These are phyloP conservation scores for Rhodotorula sp. DNA, from an alignment of 1,284 basidiomycete species.

Conservation along the genomic window DNA sequence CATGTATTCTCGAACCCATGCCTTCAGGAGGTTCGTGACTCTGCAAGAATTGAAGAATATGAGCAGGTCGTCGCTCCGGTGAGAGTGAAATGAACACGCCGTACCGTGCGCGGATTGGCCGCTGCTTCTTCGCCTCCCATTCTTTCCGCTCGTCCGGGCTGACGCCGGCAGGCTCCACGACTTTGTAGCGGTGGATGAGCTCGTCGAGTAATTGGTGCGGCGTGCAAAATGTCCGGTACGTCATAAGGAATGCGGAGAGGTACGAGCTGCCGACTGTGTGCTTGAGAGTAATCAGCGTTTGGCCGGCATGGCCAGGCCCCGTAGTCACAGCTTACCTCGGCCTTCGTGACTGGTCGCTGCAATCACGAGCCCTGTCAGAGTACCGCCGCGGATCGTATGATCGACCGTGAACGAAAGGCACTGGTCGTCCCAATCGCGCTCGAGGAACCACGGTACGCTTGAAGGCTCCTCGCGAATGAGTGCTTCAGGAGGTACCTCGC, in stretches of 20 bases:
- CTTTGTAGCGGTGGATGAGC: slow-evolving; percentile 79
- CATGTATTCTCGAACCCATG: slow-evolving; percentile 52
- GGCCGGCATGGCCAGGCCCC: neutral
- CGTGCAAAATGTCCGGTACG: slow-evolving; percentile 92
- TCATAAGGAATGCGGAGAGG: slow-evolving; percentile 91
- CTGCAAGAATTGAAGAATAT: slow-evolving; percentile 16
- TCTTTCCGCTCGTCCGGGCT: slow-evolving; percentile 65
- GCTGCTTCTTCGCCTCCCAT: slow-evolving; percentile 87
- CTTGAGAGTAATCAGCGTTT: neutral
- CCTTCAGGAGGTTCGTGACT: slow-evolving; percentile 51
- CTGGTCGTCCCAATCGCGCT: slow-evolving; percentile 69
- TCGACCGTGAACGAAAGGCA: slow-evolving; percentile 83
- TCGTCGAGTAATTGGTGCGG: slow-evolving; percentile 79
- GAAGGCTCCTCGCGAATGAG: slow-evolving; percentile 15
- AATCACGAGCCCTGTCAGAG: slow-evolving; percentile 78
- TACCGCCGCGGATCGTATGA: slow-evolving; percentile 77
- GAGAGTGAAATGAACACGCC: slow-evolving; percentile 51
- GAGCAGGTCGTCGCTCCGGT: neutral
- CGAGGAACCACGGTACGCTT: slow-evolving; percentile 53
- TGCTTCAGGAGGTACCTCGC: slow-evolving; percentile 48
- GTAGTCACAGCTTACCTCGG: slow-evolving; percentile 26
- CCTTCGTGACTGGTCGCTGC: slow-evolving; percentile 82
- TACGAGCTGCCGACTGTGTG: slow-evolving; percentile 65
- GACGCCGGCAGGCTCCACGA: slow-evolving; percentile 71
- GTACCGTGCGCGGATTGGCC: slow-evolving; percentile 80